Evolutionary conservation across 2,329 filamentous ascomycete species (phyloP), one percentile per base, ranked within the genome.

Genomic region (Ophiostoma sp.): DNA sequence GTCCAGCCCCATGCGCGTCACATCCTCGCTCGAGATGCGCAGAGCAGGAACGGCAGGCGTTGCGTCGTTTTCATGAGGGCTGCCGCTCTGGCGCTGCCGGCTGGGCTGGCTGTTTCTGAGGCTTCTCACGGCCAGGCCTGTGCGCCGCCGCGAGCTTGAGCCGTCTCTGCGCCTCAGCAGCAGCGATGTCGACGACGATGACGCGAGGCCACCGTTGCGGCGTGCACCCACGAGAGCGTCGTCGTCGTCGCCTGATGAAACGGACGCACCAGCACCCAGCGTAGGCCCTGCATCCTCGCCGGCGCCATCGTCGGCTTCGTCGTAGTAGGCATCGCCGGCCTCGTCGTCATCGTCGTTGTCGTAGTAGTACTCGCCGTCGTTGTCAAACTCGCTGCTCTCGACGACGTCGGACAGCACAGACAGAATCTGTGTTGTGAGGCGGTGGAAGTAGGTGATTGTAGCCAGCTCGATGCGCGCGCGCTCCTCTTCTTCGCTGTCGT

Each of bases 371-470:
- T 80, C 81, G 16, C 82, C 82, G 2, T 79, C 79, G 40, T 76
- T 75, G 1, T 78, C 77, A 42, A 80, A 79, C n/a, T 81, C 82
- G 5, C 79, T 76, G 65, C 76, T 76, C 52, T 83, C 81, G 5
- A 91, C 84, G 3, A 91, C 78, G 70, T 88, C 85, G 0, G 84
- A 83, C 67, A 93, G 76, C 3, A 85, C 83, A 0, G 82, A 82
- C 36, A 94, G 78, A 60, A 92, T 82, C 73, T 85, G 82, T 2
- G 85, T 84, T 0, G 91, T 93, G 66, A 92, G 81, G 1, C 90
- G 86, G 77, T 93, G 91, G 77, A 94, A 94, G 77, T 93, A 95
- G 1, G 90, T 88, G 67, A 93, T 90, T 66, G 92, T 85, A 55
- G 88, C 85, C 70, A 92, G 87, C 75, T 93, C 89, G 11, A 85